Evolutionary conservation across 139 green algal species (phyloP).

Genomic region (Axilococcus clingmanii): DNA sequence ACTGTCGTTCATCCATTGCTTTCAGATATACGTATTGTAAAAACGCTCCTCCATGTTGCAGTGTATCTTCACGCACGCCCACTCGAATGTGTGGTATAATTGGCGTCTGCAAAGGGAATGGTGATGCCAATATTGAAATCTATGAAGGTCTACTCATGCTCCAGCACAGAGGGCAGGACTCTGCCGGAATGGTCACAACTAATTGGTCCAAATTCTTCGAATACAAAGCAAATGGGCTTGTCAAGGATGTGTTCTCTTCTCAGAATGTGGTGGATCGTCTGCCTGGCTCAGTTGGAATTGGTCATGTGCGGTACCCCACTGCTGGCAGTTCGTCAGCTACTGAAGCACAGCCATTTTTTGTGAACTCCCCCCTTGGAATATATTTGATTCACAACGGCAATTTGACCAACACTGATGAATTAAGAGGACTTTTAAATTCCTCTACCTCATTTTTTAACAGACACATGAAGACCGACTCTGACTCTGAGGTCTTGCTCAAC

Average conservation of each 20-base stretch:
- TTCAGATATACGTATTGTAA: no score
- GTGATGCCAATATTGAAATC: slow-evolving; percentile 71
- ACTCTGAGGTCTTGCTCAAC: slow-evolving; percentile 97
- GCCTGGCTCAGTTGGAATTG: slow-evolving; percentile 65
- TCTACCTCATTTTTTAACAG: slow-evolving; percentile 76
- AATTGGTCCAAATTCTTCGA: slow-evolving; percentile 73
- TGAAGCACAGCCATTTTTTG: slow-evolving; percentile 99
- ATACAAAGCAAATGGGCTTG: slow-evolving; percentile 94
- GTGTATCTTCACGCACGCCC: no score
- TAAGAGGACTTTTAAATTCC: slow-evolving; percentile 59
- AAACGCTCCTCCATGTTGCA: no score
- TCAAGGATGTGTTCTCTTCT: slow-evolving; percentile 90
- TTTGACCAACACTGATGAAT: slow-evolving; percentile 90
- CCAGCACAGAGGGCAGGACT: slow-evolving; percentile 91
- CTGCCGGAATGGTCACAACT: slow-evolving; percentile 93
- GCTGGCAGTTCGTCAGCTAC: slow-evolving; percentile 73
- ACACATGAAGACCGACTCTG: slow-evolving; percentile 77
- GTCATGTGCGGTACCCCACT: slow-evolving; percentile 94
- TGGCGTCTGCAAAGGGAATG: slow-evolving; percentile 76
- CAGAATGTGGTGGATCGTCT: slow-evolving; percentile 66
- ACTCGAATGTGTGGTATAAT: slow-evolving; percentile 88
- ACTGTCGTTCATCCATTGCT: no score
- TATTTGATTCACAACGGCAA: slow-evolving; percentile 99
- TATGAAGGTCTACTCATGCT: slow-evolving; percentile 97
- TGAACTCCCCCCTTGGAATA: slow-evolving; percentile 93